Conservation (phyloP, 306 rosid genomes). For the Luffa acutangula region DNA sequence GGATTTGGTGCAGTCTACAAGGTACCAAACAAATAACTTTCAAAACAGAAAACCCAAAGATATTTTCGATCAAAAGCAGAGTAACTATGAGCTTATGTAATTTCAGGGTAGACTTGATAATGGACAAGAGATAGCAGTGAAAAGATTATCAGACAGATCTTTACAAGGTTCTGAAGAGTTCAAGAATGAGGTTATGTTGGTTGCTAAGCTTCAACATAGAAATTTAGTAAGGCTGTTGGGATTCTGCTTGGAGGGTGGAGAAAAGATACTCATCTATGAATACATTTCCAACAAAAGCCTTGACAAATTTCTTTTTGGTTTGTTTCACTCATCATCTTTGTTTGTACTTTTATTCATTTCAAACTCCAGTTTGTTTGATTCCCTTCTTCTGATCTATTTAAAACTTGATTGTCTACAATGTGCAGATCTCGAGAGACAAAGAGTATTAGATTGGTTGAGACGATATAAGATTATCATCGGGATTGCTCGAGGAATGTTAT, state of each 20-base stretch:
- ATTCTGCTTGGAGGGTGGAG: conserved; percentile 39
- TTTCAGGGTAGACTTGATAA: conserved; percentile 38
- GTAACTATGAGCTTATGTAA: too few species aligned
- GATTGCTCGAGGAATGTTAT: conserved; percentile 20
- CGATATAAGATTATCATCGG: conserved; percentile 23
- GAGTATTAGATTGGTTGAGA: conserved; percentile 23
- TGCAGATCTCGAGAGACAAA: conserved; percentile 14
- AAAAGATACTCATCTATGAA: conserved; percentile 58
- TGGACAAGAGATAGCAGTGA: conserved; percentile 58
- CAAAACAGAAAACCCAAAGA: too few species aligned
- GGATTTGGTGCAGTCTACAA: too few species aligned
- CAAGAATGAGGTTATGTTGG: conserved; percentile 48
- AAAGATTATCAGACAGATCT: conserved; percentile 41
- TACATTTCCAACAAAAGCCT: conserved; percentile 58
- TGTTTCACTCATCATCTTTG: neutral
- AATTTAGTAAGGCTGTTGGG: conserved; percentile 57
- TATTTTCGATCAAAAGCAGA: too few species aligned
- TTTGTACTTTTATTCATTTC: neutral
- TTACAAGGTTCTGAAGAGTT: conserved; percentile 51
- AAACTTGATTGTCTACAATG: neutral
- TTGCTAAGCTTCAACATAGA: conserved; percentile 63
- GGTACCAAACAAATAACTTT: too few species aligned
- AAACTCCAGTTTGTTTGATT: neutral
- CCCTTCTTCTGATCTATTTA: too few species aligned
- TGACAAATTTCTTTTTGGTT: conserved; percentile 49